phyloP scores from a whole-genome alignment of 2,329 filamentous ascomycete species.

The Triangularia setosa region DNA sequence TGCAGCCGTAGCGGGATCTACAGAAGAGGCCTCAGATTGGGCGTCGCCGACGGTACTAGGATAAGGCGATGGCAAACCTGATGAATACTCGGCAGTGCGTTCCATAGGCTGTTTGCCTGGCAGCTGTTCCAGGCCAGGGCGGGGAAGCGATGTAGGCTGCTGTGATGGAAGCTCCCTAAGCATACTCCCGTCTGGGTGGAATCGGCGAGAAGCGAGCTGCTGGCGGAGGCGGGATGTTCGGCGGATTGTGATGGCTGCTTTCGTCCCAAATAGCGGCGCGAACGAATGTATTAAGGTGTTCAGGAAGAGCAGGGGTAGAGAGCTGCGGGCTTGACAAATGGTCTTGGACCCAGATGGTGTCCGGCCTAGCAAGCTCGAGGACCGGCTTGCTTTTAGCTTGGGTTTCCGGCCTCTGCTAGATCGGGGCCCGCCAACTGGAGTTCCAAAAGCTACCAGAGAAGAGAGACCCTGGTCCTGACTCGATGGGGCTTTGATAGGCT shows the following conservation, averaged over 20 bases:
- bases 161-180: slow-evolving; percentile 17
- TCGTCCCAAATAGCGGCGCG: not conserved
- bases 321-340: not conserved
- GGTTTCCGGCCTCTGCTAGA: no score
- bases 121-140: slow-evolving; percentile 19
- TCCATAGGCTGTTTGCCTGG: slow-evolving; percentile 36
- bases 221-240: not conserved
- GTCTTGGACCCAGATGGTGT: not conserved
- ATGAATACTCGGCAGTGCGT: slow-evolving; percentile 70
- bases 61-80: slow-evolving; percentile 79
- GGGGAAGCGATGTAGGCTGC: slow-evolving; percentile 14
- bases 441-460: not conserved
- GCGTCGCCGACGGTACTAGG: slow-evolving; percentile 61
- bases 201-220: not conserved
- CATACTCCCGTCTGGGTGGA: slow-evolving; percentile 20
- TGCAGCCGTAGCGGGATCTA: slow-evolving; percentile 92
- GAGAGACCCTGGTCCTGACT: not conserved
- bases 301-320: not conserved
- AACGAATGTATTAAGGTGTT: not conserved
- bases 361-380: not conserved
- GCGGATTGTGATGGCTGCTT: not conserved
- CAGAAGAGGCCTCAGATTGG: slow-evolving; percentile 78
- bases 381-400: not conserved
- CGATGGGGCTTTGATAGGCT: not conserved
- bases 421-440: not conserved